Evolutionary conservation across 2,329 filamentous ascomycete genomes (phyloP), one percentile per base, ranked within the genome.

Genomic region (Diplodia sapinea): DNA sequence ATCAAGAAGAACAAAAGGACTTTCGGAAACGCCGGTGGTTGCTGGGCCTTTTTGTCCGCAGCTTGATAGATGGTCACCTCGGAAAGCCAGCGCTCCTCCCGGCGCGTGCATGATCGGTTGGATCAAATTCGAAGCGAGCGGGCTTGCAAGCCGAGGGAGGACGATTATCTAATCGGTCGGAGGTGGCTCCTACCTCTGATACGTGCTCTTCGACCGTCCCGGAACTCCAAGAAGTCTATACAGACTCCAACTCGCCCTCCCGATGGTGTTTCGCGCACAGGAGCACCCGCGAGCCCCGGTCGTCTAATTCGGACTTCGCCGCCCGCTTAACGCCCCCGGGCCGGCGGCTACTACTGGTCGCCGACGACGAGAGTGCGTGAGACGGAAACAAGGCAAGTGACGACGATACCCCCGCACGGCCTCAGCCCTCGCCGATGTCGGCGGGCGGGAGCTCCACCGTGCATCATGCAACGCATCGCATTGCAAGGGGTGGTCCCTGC

Each of bases 61-160:
- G 20, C 4, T 17, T 47, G 17, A 47, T 9, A 9, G 33, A 29
- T 20, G 17, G 31, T 17, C 3, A 4, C 2, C 26, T 63, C 59
- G 59, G 59, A 63, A 50, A 63, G 59, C 5, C 29, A n/a, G 43
- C 43, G 43, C 6, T 63, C 59, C 31, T 63, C 47, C 59, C 59
- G 59, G 59, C 4, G 26, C 38, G 4, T 38, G 59, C 59, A 63
- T 63, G 59, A 63, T 63, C 59, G 59, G 59, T 63, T 63, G 59
- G 59, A 63, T 63, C 20, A 7, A 47, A 49, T 50, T n/a, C 2
- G 55, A 56, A 49, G 56, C 56, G 26, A 61, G 56, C 40, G 31
- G 36, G 15, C 26, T 15, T n/a, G 17, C 6, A 47, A 20, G 43
- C 43, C 43, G 43, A 47, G 43, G 13, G n/a, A 20, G 43, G n/a